These are phyloP conservation scores for Teratosphaeria nubilosa DNA, from an alignment of 2,329 filamentous ascomycete genomes.

Conservation along the genomic window DNA sequence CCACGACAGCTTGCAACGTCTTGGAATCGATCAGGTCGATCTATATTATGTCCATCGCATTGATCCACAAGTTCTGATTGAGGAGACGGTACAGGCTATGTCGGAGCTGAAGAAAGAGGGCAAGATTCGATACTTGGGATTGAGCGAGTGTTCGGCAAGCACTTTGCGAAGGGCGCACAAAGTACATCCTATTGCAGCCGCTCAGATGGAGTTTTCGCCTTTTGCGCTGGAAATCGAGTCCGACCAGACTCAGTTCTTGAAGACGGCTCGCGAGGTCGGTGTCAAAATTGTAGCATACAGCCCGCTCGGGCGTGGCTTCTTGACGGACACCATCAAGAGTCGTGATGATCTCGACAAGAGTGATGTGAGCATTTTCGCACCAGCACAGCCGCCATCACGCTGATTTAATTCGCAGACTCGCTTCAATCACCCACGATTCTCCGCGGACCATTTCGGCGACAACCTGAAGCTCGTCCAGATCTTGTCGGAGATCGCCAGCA, in stretches of 20 bases:
- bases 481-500: slow-evolving; percentile 16
- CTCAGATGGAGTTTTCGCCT: slow-evolving; percentile 46
- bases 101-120: slow-evolving; percentile 40
- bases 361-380: not conserved
- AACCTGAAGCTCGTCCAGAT: slow-evolving; percentile 25
- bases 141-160: slow-evolving; percentile 40
- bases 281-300: slow-evolving; percentile 32
- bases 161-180: slow-evolving; percentile 42
- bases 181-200: slow-evolving; percentile 40
- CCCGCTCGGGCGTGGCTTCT: slow-evolving; percentile 32
- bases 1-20: slow-evolving; percentile 25
- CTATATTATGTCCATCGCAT: slow-evolving; percentile 38
- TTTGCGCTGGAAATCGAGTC: slow-evolving; percentile 43
- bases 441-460: slow-evolving; percentile 18
- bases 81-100: slow-evolving; percentile 36
- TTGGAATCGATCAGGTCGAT: slow-evolving; percentile 31
- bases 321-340: slow-evolving; percentile 33
- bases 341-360: slow-evolving; percentile 27
- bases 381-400: not conserved
- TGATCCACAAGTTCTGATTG: slow-evolving; percentile 34
- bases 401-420: slow-evolving; percentile 14
- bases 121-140: slow-evolving; percentile 44
- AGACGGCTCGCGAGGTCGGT: slow-evolving; percentile 39
- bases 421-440: slow-evolving; percentile 21
- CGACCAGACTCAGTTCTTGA: slow-evolving; percentile 29